Evolutionary conservation across 352 stramenopile genomes (phyloP).

Genomic region (Blastocystis sp.): DNA sequence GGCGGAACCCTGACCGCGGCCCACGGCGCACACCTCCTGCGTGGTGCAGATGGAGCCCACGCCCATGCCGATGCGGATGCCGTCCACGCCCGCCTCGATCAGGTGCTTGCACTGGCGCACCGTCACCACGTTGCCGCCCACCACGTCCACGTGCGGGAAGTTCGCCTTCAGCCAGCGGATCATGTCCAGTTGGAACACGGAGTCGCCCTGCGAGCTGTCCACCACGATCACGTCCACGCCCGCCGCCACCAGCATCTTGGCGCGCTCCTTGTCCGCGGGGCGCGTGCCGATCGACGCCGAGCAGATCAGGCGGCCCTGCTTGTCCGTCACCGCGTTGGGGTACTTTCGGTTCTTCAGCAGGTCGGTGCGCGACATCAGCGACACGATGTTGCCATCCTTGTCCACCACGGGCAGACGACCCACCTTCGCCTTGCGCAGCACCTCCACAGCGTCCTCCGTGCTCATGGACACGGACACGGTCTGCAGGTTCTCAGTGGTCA

Average conservation of each 20-base stretch:
- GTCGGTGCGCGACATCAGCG: constrained; percentile 94
- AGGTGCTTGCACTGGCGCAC: constrained; percentile 93
- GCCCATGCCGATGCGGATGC: constrained; percentile 98
- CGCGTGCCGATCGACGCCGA: constrained; percentile 96
- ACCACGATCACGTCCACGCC: constrained; percentile 98
- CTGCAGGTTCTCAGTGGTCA: constrained; percentile 76
- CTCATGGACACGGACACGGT: constrained; percentile 76
- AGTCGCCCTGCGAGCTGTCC: constrained; percentile 98
- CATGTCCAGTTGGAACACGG: constrained; percentile 88
- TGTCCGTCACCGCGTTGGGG: constrained; percentile 93
- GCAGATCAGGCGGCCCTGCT: constrained; percentile 87
- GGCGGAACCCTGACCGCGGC: constrained; percentile 92
- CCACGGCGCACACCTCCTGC: constrained; percentile 90
- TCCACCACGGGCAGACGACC: constrained; percentile 99
- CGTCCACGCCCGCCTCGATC: constrained; percentile 95
- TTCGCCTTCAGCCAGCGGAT: constrained; percentile 84
- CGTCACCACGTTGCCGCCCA: constrained; percentile 98
- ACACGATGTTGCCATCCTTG: constrained; percentile 91
- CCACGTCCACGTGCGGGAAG: constrained; percentile 91
- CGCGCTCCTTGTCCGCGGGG: constrained; percentile 89
- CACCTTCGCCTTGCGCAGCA: constrained; percentile 96
- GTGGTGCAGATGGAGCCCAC: constrained; percentile 99
- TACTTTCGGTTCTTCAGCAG: constrained; percentile 96
- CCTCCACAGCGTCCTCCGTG: constrained; percentile 72
- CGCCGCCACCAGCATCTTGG: constrained; percentile 81